These are phyloP conservation scores for Fulvia fulva DNA, from an alignment of 2,329 filamentous ascomycete genomes.

Conservation along the genomic window DNA sequence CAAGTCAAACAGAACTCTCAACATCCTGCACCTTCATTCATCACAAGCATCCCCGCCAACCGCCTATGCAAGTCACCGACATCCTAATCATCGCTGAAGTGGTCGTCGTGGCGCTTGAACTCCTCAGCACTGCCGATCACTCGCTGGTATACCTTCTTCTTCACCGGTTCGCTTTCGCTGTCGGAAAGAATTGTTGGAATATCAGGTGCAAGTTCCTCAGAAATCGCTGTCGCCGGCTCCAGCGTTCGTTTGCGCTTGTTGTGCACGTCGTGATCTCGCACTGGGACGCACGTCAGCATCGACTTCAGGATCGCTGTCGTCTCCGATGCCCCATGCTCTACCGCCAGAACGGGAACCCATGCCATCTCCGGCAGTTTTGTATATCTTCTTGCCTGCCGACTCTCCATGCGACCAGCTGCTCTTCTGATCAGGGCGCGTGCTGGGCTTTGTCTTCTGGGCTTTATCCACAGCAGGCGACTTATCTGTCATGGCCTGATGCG, in stretches of 20 bases:
- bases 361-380: conserved; percentile 44
- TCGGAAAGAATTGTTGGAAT: background rate
- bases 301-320: conserved; percentile 42
- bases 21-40: background rate
- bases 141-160: background rate
- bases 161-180: background rate
- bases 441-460: conserved; percentile 11
- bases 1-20: background rate
- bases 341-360: conserved; percentile 50
- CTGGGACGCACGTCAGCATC: conserved; percentile 26
- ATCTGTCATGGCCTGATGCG: conserved; percentile 75
- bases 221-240: conserved; percentile 22
- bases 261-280: conserved; percentile 21
- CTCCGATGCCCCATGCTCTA: conserved; percentile 50
- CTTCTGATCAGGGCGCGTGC: conserved; percentile 9
- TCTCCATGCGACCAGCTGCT: conserved; percentile 12
- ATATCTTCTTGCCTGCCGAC: conserved; percentile 31
- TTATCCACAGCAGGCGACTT: conserved; percentile 44
- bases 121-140: background rate
- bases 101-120: background rate
- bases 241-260: conserved; percentile 23
- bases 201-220: conserved; percentile 6
- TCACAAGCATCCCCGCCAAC: background rate
- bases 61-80: background rate
- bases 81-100: background rate